Evolutionary conservation across 768 basidiomycete species (phyloP).

Genomic region (Lactarius pseudohatsudake): DNA sequence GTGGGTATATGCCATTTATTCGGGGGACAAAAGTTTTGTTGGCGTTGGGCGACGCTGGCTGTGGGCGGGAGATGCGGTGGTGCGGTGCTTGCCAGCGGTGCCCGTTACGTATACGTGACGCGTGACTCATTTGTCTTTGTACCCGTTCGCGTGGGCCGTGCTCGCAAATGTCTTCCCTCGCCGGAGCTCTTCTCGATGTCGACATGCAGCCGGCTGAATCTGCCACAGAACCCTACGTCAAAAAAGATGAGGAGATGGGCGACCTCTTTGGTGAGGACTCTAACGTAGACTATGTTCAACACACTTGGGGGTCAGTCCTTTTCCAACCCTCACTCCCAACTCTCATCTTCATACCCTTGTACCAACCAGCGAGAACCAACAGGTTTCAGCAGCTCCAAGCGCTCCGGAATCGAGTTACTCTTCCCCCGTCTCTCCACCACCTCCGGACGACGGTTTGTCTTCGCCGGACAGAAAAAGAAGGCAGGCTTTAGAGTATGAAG

Average conservation of each 20-base stretch:
- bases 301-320: constrained; percentile 44
- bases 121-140: not conserved
- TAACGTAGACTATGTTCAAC: constrained; percentile 48
- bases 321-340: not conserved
- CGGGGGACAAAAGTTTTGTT: not conserved
- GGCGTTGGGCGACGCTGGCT: not conserved
- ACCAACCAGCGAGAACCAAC: constrained; percentile 18
- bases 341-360: not conserved
- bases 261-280: constrained; percentile 81
- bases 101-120: not conserved
- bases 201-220: constrained; percentile 21
- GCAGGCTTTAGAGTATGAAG: constrained; percentile 74
- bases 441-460: constrained; percentile 61
- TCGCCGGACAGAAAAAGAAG: constrained; percentile 56
- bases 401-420: constrained; percentile 31
- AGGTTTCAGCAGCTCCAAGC: constrained; percentile 26
- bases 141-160: too few species aligned
- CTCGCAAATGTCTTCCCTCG: constrained; percentile 18
- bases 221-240: constrained; percentile 21
- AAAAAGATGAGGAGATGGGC: constrained; percentile 50
- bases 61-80: not conserved
- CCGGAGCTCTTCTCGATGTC: constrained; percentile 24
- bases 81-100: not conserved
- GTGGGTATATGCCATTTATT: not conserved
- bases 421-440: constrained; percentile 37